Base-by-base conservation (phyloP, 352 stramenopile genomes). In the Phytophthora colocasiae region DNA sequence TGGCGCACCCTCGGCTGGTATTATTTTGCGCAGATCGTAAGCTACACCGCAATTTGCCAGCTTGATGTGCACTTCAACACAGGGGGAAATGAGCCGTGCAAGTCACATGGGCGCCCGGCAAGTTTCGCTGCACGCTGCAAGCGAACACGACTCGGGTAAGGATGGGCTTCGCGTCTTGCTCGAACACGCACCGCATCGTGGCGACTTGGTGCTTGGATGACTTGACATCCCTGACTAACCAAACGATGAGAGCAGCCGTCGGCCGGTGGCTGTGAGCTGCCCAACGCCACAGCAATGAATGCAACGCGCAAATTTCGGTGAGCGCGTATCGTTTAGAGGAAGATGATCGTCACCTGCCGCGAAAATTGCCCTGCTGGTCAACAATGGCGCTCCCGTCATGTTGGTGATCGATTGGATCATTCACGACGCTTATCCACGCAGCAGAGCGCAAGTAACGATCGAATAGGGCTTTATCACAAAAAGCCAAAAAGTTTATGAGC, bases 1-100 rank as follows among this genome's bases (percentile, higher is more conserved):
- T 75, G 61, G 66, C 60, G 48, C 19, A 49, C 34, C 58, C 44
- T 22, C 24, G 24, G 11, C 31, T 36, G 26, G 19, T 49, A 71
- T 67, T 75, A 67, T 75, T 71, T 75, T 71, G 55, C 62, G 67
- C 50, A 54, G 61, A 71, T 71, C 44, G 54, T 45, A 47, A 15
- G 63, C 49, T 63, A 36, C 41, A 17, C 50, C 32, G 43, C 56
- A 53, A 22, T 12, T 41, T 57, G 14, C 48, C 17, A 58, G 22
- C 45, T 56, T 10, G 63, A 66, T 68, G 65, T 69, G 64, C 46
- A 64, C 54, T 65, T 70, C 53, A 70, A 70, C 54, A 60, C 34
- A 39, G 9, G 45, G 17, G n/a, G 38, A 54, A 31, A 39, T 51
- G 12, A 46, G 29, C 6, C 34, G 57, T 60, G 19, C 38, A 61